Percentiles rank a stretch among this genome's conserved stretches.
These are phyloP conservation scores for Phytomonas francai DNA, from an alignment of 208 protist genomes.

Conservation along the genomic window DNA sequence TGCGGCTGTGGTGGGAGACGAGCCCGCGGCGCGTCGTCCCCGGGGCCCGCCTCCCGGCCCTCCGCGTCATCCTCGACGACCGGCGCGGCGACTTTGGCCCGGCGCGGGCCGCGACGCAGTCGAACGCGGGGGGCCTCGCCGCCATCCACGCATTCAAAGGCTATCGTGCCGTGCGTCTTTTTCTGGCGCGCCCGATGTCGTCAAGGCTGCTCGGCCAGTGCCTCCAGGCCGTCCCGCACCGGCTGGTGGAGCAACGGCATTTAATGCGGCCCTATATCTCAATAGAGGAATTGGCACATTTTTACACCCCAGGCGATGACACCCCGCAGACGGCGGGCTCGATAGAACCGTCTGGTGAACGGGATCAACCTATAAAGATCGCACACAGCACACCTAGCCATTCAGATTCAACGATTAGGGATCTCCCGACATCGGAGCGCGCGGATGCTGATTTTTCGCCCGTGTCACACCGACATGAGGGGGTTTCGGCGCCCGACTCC, in stretches of 20 bases:
- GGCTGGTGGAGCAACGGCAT: too few relatives aligned
- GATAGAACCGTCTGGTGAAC: background rate
- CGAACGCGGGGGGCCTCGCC: background rate
- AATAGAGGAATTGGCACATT: too few relatives aligned
- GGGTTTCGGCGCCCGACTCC: background rate
- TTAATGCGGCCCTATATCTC: too few relatives aligned
- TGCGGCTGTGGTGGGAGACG: conserved; percentile 59
- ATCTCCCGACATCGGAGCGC: background rate
- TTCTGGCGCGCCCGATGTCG: conserved; percentile 33
- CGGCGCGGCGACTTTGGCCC: background rate
- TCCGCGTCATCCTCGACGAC: conserved; percentile 41
- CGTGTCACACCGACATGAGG: background rate
- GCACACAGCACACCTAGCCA: background rate
- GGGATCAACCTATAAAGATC: background rate
- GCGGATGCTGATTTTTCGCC: background rate
- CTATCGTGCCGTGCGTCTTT: conserved; percentile 30
- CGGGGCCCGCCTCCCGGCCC: conserved; percentile 25
- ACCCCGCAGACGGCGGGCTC: background rate
- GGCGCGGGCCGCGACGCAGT: background rate
- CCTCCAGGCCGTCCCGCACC: conserved; percentile 14
- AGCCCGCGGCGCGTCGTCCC: conserved; percentile 36
- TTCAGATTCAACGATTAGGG: background rate
- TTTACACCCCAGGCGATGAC: too few relatives aligned
- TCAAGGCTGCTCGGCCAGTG: conserved; percentile 30
- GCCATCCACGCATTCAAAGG: conserved; percentile 16